phyloP scores from a whole-genome alignment of 2,329 filamentous ascomycete species.

The Thielaviopsis punctulata region DNA sequence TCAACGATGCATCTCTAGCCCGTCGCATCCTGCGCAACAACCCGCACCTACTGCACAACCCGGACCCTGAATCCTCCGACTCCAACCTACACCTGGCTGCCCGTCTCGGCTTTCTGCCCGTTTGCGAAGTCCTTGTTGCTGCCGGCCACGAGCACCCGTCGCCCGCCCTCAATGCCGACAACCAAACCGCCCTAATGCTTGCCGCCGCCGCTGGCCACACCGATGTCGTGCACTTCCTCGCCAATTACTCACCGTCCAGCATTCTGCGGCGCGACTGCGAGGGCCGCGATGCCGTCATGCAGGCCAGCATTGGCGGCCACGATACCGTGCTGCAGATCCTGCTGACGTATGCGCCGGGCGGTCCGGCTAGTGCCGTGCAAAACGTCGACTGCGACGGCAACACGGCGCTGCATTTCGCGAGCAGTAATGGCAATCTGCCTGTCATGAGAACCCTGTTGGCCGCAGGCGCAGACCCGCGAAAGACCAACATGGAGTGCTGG shows the following conservation, averaged over 20 bases:
- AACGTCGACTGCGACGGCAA: conserved; percentile 57
- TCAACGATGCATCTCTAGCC: conserved; percentile 55
- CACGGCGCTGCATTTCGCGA: conserved; percentile 74
- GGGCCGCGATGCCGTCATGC: conserved; percentile 58
- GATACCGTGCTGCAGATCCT: conserved; percentile 49
- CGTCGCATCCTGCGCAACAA: conserved; percentile 60
- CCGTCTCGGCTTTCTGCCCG: conserved; percentile 49
- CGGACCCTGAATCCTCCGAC: conserved; percentile 58
- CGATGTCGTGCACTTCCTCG: conserved; percentile 56
- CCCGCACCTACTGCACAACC: conserved; percentile 57
- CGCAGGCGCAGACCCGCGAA: conserved; percentile 58
- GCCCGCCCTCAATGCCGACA: conserved; percentile 60
- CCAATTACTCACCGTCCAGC: conserved; percentile 41
- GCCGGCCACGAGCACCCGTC: conserved; percentile 57
- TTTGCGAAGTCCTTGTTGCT: conserved; percentile 53
- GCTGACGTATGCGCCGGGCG: conserved; percentile 41
- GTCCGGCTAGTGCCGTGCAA: conserved; percentile 34
- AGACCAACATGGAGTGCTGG: conserved; percentile 62
- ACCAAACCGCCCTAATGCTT: conserved; percentile 69
- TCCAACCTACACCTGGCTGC: conserved; percentile 72
- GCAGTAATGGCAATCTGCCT: conserved; percentile 62
- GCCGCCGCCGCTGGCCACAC: conserved; percentile 53
- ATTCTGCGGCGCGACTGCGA: conserved; percentile 48
- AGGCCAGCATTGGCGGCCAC: conserved; percentile 41
- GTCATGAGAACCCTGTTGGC: conserved; percentile 61